Evolutionary conservation across 768 basidiomycete genomes (phyloP), one percentile per base, ranked within the genome.

Genomic region (Obba rivulosa): DNA sequence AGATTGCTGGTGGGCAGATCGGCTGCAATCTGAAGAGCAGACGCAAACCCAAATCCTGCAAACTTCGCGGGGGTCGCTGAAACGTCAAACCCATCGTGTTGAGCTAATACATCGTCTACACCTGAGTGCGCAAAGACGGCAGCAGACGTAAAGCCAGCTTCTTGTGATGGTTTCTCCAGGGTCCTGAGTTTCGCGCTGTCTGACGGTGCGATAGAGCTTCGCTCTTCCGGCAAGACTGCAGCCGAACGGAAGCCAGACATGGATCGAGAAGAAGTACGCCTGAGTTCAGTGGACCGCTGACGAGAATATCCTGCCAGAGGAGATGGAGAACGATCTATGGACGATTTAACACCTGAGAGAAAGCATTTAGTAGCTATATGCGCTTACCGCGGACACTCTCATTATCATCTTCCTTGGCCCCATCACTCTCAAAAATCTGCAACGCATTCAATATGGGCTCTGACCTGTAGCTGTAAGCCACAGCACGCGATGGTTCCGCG

Each of bases 291-390:
- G 5, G 28, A 31, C 28, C 13, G 28, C 13, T 31, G 28, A 31
- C 28, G 28, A 5, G 28, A 31, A 8, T n/a, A 21, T 17, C 48
- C 35, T 5, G 10, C 39, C n/a, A 43, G 17, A 3, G 53, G 53
- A 5, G 53, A 51, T 8, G 53, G 50, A 2, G 53, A 48, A 46
- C 49, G 50, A 8, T 42, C 53, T 54, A n/a, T 20, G 25, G 37
- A 14, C 36, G 25, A 34, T 11, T 4, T 17, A 5, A 4, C 7
- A 24, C 13, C 20, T 4, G 7, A 17, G 10, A 23, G 4, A 8
- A 5, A 4, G 17, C 3, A 14, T 21, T 11, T 4, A 14, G 24
- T 7, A 7, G 22, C 17, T 50, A 45, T 43, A 51, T 49, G 47
- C 49, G 43, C 53, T 36, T 23, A 54, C 53, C 49, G 28, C 45